Base-by-base conservation (phyloP, 73 alveolate species). In the Paramecium sonneborni region DNA sequence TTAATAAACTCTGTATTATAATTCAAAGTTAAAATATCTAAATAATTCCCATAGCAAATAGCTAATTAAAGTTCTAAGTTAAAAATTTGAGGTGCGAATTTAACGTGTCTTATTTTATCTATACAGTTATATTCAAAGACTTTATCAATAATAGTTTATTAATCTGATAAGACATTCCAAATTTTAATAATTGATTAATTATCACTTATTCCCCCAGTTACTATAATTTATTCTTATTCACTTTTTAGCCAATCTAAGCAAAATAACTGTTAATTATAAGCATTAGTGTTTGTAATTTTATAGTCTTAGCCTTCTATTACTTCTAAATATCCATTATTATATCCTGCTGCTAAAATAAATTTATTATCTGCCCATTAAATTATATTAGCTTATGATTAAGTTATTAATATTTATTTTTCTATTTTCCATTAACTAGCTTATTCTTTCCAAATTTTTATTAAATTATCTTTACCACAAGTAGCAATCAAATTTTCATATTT, bases 401-500 rank as follows among this genome's bases (percentile, higher is more conserved):
- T 32, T 30, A 30, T 5, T 30, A 3, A 26, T 62, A 30, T 62
- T 10, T 32, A 26, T 26, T 62, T 62, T 32, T 62, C 84, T 14
- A 11, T 24, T 28, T 62, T 62, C 84, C 84, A 62, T 62, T 32
- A 12, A 26, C 24, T 62, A 1, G 41, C 32, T 62, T 62, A 12
- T 62, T 62, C 84, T 28, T 62, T 62, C 84, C 84, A 62, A 62
- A 62, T 62, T 26, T 30, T 62, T 3, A 62, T 62, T 62, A 23
- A 3, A 30, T 24, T 24, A 32, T 62, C 84, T 30, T 30, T 11
- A 26, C 84, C 84, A 62, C 84, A 62, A 26, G 84, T 62, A 62
- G 84, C 84, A 62, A 62, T 62, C 84, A 62, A 62, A 62, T 62
- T 62, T 30, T 57, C 37, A 62, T 62, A 62, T 32, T 62, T 62